Evolutionary conservation across 768 basidiomycete species (phyloP).

Genomic region (Lentinula edodes): DNA sequence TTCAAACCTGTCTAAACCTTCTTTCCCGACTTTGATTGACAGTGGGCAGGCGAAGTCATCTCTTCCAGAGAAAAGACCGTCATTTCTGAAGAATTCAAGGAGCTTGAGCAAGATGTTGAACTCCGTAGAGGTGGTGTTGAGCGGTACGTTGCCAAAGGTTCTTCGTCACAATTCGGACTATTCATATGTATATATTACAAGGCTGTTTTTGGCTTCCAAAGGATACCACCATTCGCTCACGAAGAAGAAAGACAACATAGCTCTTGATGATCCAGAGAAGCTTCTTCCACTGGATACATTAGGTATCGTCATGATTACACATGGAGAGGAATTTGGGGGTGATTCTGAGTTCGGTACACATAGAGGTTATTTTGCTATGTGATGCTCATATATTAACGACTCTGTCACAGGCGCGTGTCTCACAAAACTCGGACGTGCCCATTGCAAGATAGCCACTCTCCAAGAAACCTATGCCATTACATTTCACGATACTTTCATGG

Average conservation of each 20-base stretch:
- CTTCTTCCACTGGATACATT: conserved; percentile 72
- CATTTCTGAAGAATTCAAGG: conserved; percentile 73
- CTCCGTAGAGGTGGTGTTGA: conserved; percentile 67
- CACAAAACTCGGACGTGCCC: conserved; percentile 71
- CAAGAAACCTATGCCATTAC: conserved; percentile 78
- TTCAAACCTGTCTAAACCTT: conserved; percentile 17
- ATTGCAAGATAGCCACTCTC: conserved; percentile 78
- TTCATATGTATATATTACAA: conserved; percentile 20
- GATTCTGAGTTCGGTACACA: conserved; percentile 65
- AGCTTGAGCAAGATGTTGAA: conserved; percentile 82
- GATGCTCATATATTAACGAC: not conserved
- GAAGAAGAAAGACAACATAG: conserved; percentile 70
- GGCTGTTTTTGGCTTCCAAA: conserved; percentile 67
- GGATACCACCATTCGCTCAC: conserved; percentile 65
- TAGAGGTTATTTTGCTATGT: not conserved
- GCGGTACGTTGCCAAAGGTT: conserved; percentile 42
- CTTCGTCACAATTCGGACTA: not conserved
- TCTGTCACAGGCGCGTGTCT: conserved; percentile 56
- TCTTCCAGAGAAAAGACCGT: conserved; percentile 76
- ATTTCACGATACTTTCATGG: conserved; percentile 68
- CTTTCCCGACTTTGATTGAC: conserved; percentile 14
- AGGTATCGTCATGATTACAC: conserved; percentile 81
- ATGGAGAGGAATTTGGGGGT: conserved; percentile 77
- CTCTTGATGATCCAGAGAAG: conserved; percentile 61
- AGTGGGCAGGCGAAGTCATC: conserved; percentile 92